Base-by-base conservation (phyloP, 2,329 filamentous ascomycete species). In the Calonectria multiphialidica region DNA sequence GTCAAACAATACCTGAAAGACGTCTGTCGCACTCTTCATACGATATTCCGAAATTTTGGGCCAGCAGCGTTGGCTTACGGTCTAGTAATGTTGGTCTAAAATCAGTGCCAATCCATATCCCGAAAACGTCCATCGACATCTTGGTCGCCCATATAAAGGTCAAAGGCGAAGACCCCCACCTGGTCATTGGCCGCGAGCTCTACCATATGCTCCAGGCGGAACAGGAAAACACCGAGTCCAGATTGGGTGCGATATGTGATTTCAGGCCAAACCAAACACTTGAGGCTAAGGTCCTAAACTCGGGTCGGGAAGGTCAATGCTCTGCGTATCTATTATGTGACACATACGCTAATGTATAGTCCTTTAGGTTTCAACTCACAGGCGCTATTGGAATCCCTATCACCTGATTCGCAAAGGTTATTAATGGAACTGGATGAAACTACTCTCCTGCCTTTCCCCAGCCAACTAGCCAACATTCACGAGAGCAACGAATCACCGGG, bases 101-200 rank as follows among this genome's bases (percentile, higher is more conserved):
- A 15, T 45, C 50, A 15, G 42, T 37, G 16, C 18, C 21, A n/a
- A n/a, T 28, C 21, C 57, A 47, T 15, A 23, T 69, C 25, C 28
- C 49, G 4, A 30, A n/a, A 18, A 16, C 59, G 21, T 16, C 9
- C 15, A 15, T 64, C 10, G 28, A 64, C 23, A 69, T 65, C 16
- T 35, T 65, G n/a, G 59, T 69, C 18, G 67, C 49, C 16, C 49
- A 49, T 3, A 16, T 65, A 9, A 37, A 40, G n/a, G 23, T 7
- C 6, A 15, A 55, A 6, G 6, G 10, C n/a, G 59, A 49, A 28
- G 35, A 55, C 18, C 23, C 18, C 10, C 57, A 62, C 16, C 40
- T 65, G n/a, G 23, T 70, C 18, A 70, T 70, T 23, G 67, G 67
- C 12, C 47, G 23, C 10, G 16, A 15, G 8, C 30, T 70, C 13